Evolutionary conservation across 2,329 filamentous ascomycete species (phyloP), one percentile per base, ranked within the genome.

Genomic region (Phaeophleospora eucalypticola): DNA sequence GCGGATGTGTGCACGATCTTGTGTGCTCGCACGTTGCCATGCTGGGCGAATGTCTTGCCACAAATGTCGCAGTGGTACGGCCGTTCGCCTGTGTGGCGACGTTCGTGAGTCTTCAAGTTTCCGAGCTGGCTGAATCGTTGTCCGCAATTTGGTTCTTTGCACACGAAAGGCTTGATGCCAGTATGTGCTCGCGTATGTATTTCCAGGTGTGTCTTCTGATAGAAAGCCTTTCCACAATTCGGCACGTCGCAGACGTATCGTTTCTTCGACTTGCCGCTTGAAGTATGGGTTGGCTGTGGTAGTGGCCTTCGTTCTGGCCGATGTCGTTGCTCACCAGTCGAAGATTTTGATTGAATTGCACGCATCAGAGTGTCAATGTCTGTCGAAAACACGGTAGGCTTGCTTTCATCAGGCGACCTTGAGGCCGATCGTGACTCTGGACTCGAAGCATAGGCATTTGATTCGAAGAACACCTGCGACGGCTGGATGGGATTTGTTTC

Each of bases 121-220:
- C 91, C 91, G 6, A 88, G 77, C 66, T 96, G 91, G 12, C 88
- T 93, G 66, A 97, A 97, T 9, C 81, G 78, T 58, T 88, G 83
- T 18, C 81, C 82, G 65, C 91, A 97, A 4, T 78, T 77, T 2
- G 81, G 77, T 54, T 86, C 78, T 53, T 81, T 83, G 72, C 89
- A 95, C 16, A 95, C 86, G 65, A 91, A 96, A 50, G 91, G 91
- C 65, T 89, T 93, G 44, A 86, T 82, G 14, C 93, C 93, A 2
- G 88, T 95, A 68, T 98, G 93, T 3, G 86, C 84, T 54, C 90
- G 80, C 37, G 81, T 83, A 66, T 98, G 93, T 40, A 94, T 96
- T 51, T 93, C 86, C 9, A 96, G 77, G 60, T 97, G 91, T 1
- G 90, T 95, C 70, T 91, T 95, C 64, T 97, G 91, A 49, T 81